A percentile compares a stretch with the other conserved stretches of the same genome.
phyloP scores from a whole-genome alignment of 495 filamentous ascomycete species.

The Rostrohypoxylon terebratum region DNA sequence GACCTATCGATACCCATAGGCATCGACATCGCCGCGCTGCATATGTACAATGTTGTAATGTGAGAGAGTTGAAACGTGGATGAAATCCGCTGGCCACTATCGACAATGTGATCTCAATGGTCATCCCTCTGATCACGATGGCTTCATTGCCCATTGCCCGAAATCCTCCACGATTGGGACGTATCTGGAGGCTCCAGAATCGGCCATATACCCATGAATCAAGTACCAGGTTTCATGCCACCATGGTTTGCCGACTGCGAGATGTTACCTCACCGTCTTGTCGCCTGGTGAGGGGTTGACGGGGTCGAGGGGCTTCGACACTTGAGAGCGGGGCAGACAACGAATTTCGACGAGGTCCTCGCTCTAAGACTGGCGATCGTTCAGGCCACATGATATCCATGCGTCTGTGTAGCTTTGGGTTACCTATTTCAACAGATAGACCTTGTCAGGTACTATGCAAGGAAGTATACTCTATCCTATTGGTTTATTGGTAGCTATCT shows the following conservation, averaged over 20 bases:
- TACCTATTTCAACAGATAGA: not conserved
- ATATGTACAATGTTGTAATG: constrained; percentile 19
- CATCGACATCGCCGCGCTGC: constrained; percentile 4
- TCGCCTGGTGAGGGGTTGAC: constrained; percentile 36
- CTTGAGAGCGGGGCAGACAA: constrained; percentile 41
- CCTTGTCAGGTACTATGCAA: not conserved
- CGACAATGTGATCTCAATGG: not conserved
- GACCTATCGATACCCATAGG: no score
- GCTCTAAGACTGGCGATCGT: constrained; percentile 20
- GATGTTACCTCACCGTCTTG: constrained; percentile 34
- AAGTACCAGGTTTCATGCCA: constrained; percentile 19
- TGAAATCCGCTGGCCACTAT: constrained; percentile 15
- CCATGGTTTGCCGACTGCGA: constrained; percentile 35
- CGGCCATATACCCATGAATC: constrained; percentile 1
- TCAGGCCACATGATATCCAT: constrained; percentile 7
- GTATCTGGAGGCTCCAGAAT: constrained; percentile 10
- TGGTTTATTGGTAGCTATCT: not conserved
- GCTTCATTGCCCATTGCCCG: constrained; percentile 6
- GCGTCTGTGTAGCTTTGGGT: not conserved
- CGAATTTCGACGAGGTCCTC: constrained; percentile 23
- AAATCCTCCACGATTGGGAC: constrained; percentile 6
- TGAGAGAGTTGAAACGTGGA: constrained; percentile 29
- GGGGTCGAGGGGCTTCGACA: not conserved
- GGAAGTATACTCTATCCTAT: not conserved
- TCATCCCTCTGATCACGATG: constrained; percentile 5